Conservation (phyloP, 257 asterid species). For the Ballota nigra region DNA sequence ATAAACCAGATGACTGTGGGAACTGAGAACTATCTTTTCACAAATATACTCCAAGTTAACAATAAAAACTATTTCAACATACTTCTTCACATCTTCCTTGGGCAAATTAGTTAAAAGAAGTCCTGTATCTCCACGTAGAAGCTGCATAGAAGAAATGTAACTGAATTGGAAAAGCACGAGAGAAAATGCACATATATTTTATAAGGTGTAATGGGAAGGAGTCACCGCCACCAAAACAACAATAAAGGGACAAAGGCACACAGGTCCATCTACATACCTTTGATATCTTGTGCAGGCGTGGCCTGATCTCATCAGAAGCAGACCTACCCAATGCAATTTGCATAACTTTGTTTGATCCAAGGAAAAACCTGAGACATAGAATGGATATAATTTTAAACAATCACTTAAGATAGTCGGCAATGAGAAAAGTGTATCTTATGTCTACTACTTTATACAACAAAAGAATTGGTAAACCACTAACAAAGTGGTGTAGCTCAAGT, state of each 20-base stretch:
- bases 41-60: background rate
- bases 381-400: background rate
- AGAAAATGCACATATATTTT: background rate
- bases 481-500: too few relatives aligned
- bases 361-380: slow-evolving; percentile 24
- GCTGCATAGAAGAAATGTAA: slow-evolving; percentile 1
- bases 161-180: background rate
- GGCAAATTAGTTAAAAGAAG: slow-evolving; percentile 26
- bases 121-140: slow-evolving; percentile 26
- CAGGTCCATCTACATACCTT: slow-evolving; percentile 7
- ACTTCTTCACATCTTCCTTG: slow-evolving; percentile 21
- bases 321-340: slow-evolving; percentile 31
- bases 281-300: slow-evolving; percentile 27
- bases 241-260: background rate
- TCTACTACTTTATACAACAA: background rate
- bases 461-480: background rate
- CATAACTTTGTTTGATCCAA: slow-evolving; percentile 31
- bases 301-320: slow-evolving; percentile 25
- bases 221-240: background rate
- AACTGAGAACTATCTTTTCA: too few relatives aligned
- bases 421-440: background rate
- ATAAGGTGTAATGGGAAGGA: background rate
- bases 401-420: background rate
- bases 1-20: background rate
- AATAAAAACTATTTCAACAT: background rate